Percentiles rank a stretch among this genome's conserved stretches.
phyloP scores from a whole-genome alignment of 345 rosid genomes.

The Citrus reticulata region DNA sequence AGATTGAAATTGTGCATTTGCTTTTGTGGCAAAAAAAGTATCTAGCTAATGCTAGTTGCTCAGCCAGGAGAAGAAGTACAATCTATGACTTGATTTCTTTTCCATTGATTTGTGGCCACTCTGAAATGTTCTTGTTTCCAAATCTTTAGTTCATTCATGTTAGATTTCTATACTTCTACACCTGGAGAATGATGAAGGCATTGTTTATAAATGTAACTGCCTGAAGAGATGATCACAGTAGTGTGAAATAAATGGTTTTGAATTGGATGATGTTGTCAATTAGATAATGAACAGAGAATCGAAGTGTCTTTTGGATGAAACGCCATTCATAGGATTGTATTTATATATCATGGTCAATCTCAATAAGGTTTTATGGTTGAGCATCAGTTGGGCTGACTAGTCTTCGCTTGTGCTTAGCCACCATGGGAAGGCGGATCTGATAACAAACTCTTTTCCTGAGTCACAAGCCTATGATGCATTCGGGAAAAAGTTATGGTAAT shows the following conservation, averaged over 20 bases:
- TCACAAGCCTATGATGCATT: not conserved
- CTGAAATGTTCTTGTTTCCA: not conserved
- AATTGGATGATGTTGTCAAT: not conserved
- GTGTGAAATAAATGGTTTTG: not conserved
- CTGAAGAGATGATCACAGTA: not conserved
- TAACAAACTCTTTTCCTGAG: not conserved
- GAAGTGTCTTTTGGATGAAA: not conserved
- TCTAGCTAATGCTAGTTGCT: not conserved
- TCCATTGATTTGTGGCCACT: not conserved
- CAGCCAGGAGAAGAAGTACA: not conserved
- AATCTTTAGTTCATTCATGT: not conserved
- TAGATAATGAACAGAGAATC: not conserved
- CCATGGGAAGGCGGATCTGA: not conserved
- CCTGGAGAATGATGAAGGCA: not conserved
- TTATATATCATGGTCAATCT: not conserved
- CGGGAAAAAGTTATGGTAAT: not conserved
- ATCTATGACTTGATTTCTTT: not conserved
- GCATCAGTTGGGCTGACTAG: not conserved
- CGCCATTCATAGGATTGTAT: not conserved
- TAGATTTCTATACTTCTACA: not conserved
- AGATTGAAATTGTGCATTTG: not conserved
- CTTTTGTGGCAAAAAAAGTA: not conserved
- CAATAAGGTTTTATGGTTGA: not conserved
- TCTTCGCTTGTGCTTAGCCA: not conserved
- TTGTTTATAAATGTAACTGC: not conserved